These are phyloP conservation scores for Sistotremastrum niveocremeum DNA, from an alignment of 768 basidiomycete species.

Conservation along the genomic window DNA sequence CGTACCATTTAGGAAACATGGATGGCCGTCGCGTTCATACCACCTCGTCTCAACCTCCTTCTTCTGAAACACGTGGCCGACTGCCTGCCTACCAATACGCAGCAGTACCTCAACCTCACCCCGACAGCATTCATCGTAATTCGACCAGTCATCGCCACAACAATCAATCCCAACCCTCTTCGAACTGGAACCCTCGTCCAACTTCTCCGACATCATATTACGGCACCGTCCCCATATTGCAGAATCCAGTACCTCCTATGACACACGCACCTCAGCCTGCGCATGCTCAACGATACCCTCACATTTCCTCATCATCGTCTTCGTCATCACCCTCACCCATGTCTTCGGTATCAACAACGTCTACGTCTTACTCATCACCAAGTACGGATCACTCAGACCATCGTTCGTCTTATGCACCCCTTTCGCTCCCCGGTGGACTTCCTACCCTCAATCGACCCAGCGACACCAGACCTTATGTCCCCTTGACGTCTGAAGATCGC, in stretches of 20 bases:
- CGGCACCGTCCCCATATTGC: too few relatives aligned
- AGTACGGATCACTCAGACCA: constrained; percentile 10
- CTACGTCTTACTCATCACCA: constrained; percentile 8
- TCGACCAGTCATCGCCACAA: too few relatives aligned
- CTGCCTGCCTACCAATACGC: too few relatives aligned
- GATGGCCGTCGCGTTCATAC: neutral
- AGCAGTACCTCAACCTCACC: too few relatives aligned
- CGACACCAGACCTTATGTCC: constrained; percentile 19
- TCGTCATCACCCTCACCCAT: constrained; percentile 3
- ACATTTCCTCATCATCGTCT: neutral
- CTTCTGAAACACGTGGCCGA: too few relatives aligned
- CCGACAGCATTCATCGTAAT: too few relatives aligned
- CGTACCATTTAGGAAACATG: constrained; percentile 7
- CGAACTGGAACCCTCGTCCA: too few relatives aligned
- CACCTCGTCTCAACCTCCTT: neutral
- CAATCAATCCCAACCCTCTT: too few relatives aligned
- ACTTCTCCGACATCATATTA: too few relatives aligned
- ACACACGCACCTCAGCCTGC: too few relatives aligned
- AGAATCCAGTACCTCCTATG: too few relatives aligned
- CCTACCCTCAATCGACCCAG: constrained; percentile 2
- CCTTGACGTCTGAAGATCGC: constrained; percentile 42
- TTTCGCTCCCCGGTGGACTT: constrained; percentile 10
- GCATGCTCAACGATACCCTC: too few relatives aligned
- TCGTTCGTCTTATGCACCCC: constrained; percentile 12
- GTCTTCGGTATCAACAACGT: neutral